Evolutionary conservation across 352 stramenopile species (phyloP).

Genomic region (Pythium utonaiense): DNA sequence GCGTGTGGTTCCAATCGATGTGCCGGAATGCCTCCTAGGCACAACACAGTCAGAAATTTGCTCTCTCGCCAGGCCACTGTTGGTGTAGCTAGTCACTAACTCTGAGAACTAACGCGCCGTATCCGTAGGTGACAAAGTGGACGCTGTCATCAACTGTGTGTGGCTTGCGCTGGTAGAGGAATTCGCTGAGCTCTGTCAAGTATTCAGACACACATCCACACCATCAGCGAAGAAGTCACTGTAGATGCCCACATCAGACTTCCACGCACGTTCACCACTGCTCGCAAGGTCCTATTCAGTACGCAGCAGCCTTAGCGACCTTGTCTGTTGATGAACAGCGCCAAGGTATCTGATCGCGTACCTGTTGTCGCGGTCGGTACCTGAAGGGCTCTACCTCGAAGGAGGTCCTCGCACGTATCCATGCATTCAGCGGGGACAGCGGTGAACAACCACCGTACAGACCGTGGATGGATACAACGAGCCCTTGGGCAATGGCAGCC

Average conservation of each 20-base stretch:
- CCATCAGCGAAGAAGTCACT: no score
- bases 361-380: conserved; percentile 41
- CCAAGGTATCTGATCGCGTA: conserved; percentile 8
- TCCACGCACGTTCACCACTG: conserved; percentile 9
- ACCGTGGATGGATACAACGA: conserved; percentile 67
- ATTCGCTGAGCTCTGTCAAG: conserved; percentile 34
- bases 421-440: conserved; percentile 46
- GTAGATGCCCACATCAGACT: no score
- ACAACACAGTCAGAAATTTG: no score
- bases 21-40: conserved; percentile 75
- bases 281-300: conserved; percentile 4
- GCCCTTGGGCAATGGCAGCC: conserved; percentile 36
- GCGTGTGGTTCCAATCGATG: conserved; percentile 68
- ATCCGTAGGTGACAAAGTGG: conserved; percentile 74
- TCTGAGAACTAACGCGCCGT: conserved; percentile 62
- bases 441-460: conserved; percentile 45
- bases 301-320: no score
- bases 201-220: no score
- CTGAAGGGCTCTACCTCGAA: conserved; percentile 50
- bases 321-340: neutral
- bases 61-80: no score
- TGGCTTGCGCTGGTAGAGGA: conserved; percentile 58
- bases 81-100: no score
- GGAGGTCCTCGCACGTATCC: conserved; percentile 30
- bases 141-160: conserved; percentile 51